Conservation (phyloP, 345 rosid genomes). For the Capsella bursapastoris region DNA sequence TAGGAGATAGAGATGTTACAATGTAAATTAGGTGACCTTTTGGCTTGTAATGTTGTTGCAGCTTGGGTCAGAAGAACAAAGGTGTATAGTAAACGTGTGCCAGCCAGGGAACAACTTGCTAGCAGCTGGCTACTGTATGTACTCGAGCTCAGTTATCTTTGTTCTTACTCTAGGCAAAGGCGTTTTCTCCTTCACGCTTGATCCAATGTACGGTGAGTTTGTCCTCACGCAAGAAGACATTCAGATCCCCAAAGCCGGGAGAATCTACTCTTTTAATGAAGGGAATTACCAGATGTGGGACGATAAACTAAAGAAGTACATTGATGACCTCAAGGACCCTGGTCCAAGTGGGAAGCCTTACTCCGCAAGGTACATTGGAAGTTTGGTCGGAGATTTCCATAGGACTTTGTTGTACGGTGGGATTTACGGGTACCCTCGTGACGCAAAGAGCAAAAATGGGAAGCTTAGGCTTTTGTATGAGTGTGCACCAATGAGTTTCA, state of each 20-base stretch:
- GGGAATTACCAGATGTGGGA: conserved; percentile 97
- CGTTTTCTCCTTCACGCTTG: conserved; percentile 80
- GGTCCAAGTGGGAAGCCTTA: conserved; percentile 87
- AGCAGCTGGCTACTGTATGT: conserved; percentile 97
- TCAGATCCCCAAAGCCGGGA: conserved; percentile 83
- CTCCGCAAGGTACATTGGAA: conserved; percentile 91
- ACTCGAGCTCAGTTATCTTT: conserved; percentile 90
- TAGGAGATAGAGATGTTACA: not conserved
- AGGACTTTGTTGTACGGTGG: conserved; percentile 87
- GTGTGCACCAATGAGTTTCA: conserved; percentile 98
- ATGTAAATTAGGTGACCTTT: not conserved
- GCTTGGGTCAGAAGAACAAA: conserved; percentile 65
- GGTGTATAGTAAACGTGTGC: conserved; percentile 83
- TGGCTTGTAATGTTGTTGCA: conserved; percentile 41
- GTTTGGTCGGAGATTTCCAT: conserved; percentile 96
- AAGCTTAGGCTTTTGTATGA: conserved; percentile 91
- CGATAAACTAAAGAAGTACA: conserved; percentile 86
- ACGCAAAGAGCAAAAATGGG: conserved; percentile 91
- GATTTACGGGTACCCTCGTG: conserved; percentile 93
- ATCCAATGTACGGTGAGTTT: conserved; percentile 96
- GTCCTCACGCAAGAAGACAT: conserved; percentile 87
- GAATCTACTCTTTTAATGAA: conserved; percentile 88
- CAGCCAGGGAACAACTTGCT: conserved; percentile 93
- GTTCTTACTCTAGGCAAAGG: conserved; percentile 84
- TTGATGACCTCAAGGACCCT: conserved; percentile 90